Conservation (phyloP, 805 yeast species). For the Danielozyma ontarioensis region DNA sequence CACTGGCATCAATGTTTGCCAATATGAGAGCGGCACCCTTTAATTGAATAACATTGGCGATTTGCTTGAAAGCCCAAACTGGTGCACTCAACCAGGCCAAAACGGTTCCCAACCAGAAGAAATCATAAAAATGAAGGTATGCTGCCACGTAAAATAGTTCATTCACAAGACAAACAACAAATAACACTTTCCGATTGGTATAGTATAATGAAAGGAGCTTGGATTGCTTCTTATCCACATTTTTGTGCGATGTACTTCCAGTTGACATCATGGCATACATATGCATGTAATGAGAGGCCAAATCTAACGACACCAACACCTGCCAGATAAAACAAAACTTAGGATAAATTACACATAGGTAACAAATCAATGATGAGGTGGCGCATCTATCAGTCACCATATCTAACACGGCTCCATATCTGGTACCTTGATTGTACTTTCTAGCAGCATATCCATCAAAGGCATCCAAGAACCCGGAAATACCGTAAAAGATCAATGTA, state of each 20-base stretch:
- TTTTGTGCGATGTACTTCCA: constrained; percentile 82
- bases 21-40: constrained; percentile 76
- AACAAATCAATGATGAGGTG: constrained; percentile 88
- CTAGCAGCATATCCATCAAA: constrained; percentile 96
- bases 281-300: constrained; percentile 96
- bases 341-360: constrained; percentile 77
- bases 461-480: constrained; percentile 91
- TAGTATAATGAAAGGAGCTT: constrained; percentile 80
- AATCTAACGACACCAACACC: constrained; percentile 72
- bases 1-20: constrained; percentile 71
- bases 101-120: constrained; percentile 55
- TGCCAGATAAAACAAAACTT: constrained; percentile 68
- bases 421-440: constrained; percentile 78
- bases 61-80: constrained; percentile 84
- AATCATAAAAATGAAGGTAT: constrained; percentile 68
- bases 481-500: constrained; percentile 73
- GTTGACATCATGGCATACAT: constrained; percentile 88
- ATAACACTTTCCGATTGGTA: constrained; percentile 76
- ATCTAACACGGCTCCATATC: constrained; percentile 93
- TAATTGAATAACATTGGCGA: constrained; percentile 84
- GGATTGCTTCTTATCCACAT: constrained; percentile 64
- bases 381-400: constrained; percentile 99
- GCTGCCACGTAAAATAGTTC: constrained; percentile 89
- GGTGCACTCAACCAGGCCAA: constrained; percentile 66
- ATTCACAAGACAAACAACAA: constrained; percentile 86